Conservation (phyloP, 441 rosid genomes). For the Erysimum cheiri region DNA sequence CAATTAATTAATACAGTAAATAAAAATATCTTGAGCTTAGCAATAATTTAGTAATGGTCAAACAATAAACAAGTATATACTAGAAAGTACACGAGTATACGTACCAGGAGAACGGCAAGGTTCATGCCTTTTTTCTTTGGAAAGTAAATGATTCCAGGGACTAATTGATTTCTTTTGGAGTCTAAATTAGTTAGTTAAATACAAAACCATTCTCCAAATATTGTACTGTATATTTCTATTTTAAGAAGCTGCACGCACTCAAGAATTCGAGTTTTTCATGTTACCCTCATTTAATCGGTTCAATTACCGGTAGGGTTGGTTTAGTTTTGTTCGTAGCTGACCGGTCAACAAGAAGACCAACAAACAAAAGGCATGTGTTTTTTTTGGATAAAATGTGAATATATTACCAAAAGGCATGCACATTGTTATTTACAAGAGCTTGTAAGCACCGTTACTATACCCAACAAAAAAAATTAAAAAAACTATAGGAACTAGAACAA, state of each 20-base stretch:
- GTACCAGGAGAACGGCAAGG: constrained; percentile 13
- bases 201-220: background rate
- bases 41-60: constrained; percentile 23
- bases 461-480: no score
- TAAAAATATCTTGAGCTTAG: constrained; percentile 12
- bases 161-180: constrained; percentile 1
- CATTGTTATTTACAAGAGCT: no score
- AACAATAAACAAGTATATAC: background rate
- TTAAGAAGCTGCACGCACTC: background rate
- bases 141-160: constrained; percentile 4
- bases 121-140: constrained; percentile 33
- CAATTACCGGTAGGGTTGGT: background rate
- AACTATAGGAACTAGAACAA: no score
- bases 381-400: no score
- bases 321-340: constrained; percentile 1
- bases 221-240: constrained; percentile 7
- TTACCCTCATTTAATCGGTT: background rate
- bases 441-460: no score
- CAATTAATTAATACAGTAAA: background rate
- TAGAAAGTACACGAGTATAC: background rate
- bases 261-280: background rate
- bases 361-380: background rate
- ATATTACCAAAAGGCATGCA: no score
- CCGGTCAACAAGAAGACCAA: background rate
- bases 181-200: background rate